These are phyloP conservation scores for Sporothrix dimorphospora DNA, from an alignment of 2,329 filamentous ascomycete genomes.

Conservation along the genomic window DNA sequence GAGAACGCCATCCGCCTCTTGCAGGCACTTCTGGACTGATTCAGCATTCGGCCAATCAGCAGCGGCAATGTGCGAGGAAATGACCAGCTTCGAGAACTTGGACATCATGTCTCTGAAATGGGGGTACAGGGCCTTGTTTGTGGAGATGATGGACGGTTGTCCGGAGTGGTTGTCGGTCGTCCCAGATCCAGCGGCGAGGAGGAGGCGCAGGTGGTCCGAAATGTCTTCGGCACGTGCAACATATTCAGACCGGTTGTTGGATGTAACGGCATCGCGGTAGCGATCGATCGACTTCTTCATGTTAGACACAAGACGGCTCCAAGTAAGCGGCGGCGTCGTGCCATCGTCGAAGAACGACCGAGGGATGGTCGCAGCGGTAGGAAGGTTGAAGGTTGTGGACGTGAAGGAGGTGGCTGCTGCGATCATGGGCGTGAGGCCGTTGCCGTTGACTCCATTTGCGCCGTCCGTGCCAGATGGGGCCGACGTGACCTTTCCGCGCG, in stretches of 20 bases:
- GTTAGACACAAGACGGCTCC: constrained; percentile 86
- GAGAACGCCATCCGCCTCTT: constrained; percentile 95
- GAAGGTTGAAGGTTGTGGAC: constrained; percentile 59
- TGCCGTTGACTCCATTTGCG: constrained; percentile 47
- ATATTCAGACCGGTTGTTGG: constrained; percentile 83
- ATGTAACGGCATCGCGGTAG: constrained; percentile 87
- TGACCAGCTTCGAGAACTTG: constrained; percentile 97
- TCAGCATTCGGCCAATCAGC: constrained; percentile 95
- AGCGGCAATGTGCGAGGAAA: constrained; percentile 96
- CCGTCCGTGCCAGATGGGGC: constrained; percentile 60
- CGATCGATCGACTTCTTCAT: constrained; percentile 90
- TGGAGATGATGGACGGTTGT: constrained; percentile 98
- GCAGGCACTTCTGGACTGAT: constrained; percentile 90
- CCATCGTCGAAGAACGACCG: constrained; percentile 90
- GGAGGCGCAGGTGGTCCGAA: constrained; percentile 88
- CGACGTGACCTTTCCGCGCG: constrained; percentile 42
- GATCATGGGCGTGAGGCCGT: constrained; percentile 52
- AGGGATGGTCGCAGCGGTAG: constrained; percentile 65
- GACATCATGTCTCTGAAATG: constrained; percentile 99
- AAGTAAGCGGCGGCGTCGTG: constrained; percentile 78
- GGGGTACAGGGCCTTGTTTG: constrained; percentile 94
- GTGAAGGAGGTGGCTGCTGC: constrained; percentile 66
- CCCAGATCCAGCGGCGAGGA: constrained; percentile 93
- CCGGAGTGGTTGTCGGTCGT: constrained; percentile 99
- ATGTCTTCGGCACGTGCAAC: constrained; percentile 96